Evolutionary conservation across 148 eudicot species (phyloP).

Genomic region (Salicornia ramosissima): DNA sequence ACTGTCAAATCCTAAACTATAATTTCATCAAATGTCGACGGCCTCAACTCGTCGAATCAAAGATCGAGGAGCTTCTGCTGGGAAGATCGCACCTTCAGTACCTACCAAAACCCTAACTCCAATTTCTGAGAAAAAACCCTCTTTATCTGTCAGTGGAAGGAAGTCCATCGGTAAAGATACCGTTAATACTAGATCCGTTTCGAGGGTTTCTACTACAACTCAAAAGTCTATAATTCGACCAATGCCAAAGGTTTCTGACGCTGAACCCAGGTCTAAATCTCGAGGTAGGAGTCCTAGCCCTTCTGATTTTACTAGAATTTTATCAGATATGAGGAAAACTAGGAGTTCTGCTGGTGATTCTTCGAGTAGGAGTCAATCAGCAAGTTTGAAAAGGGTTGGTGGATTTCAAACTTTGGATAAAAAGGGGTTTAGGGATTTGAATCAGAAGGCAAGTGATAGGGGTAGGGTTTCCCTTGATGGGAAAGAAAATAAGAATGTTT

Average conservation of each 20-base stretch:
- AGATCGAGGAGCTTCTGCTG: conserved; percentile 45
- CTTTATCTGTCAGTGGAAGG: conserved; percentile 16
- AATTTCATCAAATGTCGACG: conserved; percentile 28
- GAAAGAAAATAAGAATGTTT: conserved; percentile 17
- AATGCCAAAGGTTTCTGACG: conserved; percentile 40
- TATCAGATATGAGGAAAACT: conserved; percentile 51
- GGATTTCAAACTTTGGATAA: conserved; percentile 33
- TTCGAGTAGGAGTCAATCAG: conserved; percentile 31
- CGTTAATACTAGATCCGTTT: conserved; percentile 38
- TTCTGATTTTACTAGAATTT: conserved; percentile 42
- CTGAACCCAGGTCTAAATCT: conserved; percentile 38
- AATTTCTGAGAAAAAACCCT: conserved; percentile 30
- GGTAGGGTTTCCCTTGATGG: conserved; percentile 24
- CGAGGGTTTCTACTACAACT: conserved; percentile 42
- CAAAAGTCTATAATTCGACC: conserved; percentile 53
- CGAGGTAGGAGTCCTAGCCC: conserved; percentile 94
- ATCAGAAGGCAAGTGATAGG: conserved; percentile 11
- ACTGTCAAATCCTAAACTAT: neutral
- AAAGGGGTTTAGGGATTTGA: conserved; percentile 25
- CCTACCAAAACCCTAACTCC: conserved; percentile 43
- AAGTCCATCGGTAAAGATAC: conserved; percentile 56
- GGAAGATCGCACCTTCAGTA: conserved; percentile 28
- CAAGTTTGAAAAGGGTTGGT: conserved; percentile 22
- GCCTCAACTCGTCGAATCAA: conserved; percentile 42
- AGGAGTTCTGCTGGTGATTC: conserved; percentile 33